phyloP scores from a whole-genome alignment of 805 yeast species.

The Ogataea wickerhamii region DNA sequence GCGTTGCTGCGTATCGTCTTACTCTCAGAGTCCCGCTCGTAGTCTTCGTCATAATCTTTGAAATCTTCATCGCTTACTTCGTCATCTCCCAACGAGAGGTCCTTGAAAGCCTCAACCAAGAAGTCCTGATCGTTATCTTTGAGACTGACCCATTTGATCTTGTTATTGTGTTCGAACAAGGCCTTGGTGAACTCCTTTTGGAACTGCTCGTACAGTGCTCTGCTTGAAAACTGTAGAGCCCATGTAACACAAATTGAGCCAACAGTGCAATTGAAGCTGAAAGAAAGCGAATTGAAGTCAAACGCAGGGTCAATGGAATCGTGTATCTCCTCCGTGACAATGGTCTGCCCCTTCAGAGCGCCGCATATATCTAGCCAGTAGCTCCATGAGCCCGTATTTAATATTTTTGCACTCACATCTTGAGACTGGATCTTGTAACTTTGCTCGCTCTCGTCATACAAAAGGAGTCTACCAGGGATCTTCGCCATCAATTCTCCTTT shows the following conservation, averaged over 20 bases:
- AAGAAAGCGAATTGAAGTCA: slow-evolving; percentile 50
- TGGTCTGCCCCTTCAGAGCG: slow-evolving; percentile 17
- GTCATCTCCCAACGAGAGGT: slow-evolving; percentile 35
- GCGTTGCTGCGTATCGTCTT: slow-evolving; percentile 27
- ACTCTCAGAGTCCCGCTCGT: slow-evolving; percentile 26
- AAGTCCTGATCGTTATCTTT: slow-evolving; percentile 50
- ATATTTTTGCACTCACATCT: slow-evolving; percentile 34
- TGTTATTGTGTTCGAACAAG: slow-evolving; percentile 60
- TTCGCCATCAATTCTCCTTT: slow-evolving; percentile 20
- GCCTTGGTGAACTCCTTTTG: slow-evolving; percentile 50
- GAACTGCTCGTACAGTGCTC: slow-evolving; percentile 43
- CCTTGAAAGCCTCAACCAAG: slow-evolving; percentile 50
- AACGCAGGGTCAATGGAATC: slow-evolving; percentile 64
- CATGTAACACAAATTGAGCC: slow-evolving; percentile 51
- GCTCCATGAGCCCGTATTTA: slow-evolving; percentile 46
- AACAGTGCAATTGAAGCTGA: slow-evolving; percentile 59
- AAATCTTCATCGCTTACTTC: slow-evolving; percentile 26
- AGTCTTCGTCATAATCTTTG: slow-evolving; percentile 32
- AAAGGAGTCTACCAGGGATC: slow-evolving; percentile 38
- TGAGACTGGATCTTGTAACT: slow-evolving; percentile 43
- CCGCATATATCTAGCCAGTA: slow-evolving; percentile 49
- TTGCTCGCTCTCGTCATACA: slow-evolving; percentile 52
- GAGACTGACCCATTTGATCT: slow-evolving; percentile 43
- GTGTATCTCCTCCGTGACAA: slow-evolving; percentile 40
- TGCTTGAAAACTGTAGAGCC: slow-evolving; percentile 51